Conservation (phyloP, 306 rosid genomes). For the Fragaria ananassa region DNA sequence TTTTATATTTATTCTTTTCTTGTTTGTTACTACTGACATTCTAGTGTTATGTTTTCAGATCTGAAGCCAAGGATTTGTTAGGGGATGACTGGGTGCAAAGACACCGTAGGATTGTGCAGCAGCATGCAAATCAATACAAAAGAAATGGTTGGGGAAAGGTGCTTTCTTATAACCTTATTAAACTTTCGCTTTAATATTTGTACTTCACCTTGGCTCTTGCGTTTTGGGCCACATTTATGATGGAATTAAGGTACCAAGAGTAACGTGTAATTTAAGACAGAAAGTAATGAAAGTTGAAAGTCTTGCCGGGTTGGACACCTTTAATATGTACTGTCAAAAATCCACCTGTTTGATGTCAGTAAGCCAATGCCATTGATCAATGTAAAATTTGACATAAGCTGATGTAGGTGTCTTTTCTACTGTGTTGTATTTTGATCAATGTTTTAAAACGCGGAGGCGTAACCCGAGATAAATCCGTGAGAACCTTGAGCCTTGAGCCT, state of each 20-base stretch:
- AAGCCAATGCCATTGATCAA: not conserved
- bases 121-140: conserved; percentile 94
- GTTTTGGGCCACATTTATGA: not conserved
- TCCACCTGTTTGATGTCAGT: not conserved
- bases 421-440: not conserved
- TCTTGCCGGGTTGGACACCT: not conserved
- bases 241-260: not conserved
- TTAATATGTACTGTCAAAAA: not conserved
- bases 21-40: conserved; percentile 4
- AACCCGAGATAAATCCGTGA: too few species aligned
- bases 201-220: not conserved
- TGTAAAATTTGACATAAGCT: not conserved
- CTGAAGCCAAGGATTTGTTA: conserved; percentile 97
- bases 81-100: conserved; percentile 99
- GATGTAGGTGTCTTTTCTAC: not conserved
- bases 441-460: too few species aligned
- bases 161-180: conserved; percentile 13
- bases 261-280: too few species aligned
- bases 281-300: not conserved
- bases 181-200: not conserved
- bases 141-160: conserved; percentile 98
- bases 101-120: conserved; percentile 90
- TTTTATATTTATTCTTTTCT: not conserved
- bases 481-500: too few species aligned
- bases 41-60: conserved; percentile 44